phyloP scores from a whole-genome alignment of 176 grass and related monocot genomes.

The Triticum dicoccoides region DNA sequence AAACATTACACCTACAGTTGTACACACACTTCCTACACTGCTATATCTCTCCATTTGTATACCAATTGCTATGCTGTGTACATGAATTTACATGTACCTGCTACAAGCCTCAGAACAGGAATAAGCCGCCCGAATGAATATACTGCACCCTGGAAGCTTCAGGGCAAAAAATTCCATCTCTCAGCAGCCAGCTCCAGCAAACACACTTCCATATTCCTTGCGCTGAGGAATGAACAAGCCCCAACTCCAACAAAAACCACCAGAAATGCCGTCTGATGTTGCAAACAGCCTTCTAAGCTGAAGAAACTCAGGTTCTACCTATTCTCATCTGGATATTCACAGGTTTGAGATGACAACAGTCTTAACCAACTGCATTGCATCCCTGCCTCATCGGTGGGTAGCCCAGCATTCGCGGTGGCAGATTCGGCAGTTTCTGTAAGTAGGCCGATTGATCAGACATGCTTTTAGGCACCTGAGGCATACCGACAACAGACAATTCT shows the following conservation, averaged over 20 bases:
- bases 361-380: conserved; percentile 28
- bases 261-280: conserved; percentile 19
- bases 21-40: conserved; percentile 39
- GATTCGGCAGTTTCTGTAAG: conserved; percentile 36
- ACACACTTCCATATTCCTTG: conserved; percentile 30
- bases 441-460: conserved; percentile 27
- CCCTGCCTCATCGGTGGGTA: conserved; percentile 33
- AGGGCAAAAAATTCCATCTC: conserved; percentile 14
- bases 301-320: conserved; percentile 13
- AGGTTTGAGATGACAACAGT: conserved; percentile 3
- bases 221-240: conserved; percentile 35
- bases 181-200: conserved; percentile 1
- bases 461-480: conserved; percentile 46
- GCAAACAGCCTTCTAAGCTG: conserved; percentile 13
- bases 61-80: conserved; percentile 44
- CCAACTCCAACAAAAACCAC: conserved; percentile 5
- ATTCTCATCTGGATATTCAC: conserved; percentile 27
- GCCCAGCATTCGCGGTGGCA: conserved; percentile 29
- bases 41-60: conserved; percentile 30
- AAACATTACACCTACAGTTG: conserved; percentile 36
- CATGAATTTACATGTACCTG: conserved; percentile 51
- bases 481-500: conserved; percentile 38
- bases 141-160: conserved; percentile 28
- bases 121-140: conserved; percentile 11
- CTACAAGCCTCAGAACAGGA: conserved; percentile 33